Percentiles rank a stretch among this genome's conserved stretches.
Evolutionary conservation across 2,329 filamentous ascomycete species (phyloP).

Genomic region (Ophiobolus disseminans): DNA sequence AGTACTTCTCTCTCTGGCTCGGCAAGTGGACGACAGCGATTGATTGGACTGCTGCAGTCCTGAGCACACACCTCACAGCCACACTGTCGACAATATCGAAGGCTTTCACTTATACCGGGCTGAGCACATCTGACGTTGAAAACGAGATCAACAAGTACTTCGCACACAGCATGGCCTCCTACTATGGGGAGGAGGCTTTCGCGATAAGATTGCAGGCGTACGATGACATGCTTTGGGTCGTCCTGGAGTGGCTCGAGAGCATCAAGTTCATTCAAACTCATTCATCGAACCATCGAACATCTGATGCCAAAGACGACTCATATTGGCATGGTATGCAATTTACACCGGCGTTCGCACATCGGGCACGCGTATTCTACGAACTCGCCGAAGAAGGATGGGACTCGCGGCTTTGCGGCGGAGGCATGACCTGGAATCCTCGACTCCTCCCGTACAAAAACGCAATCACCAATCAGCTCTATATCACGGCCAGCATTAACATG

Average conservation of each 20-base stretch:
- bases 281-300: slow-evolving; percentile 65
- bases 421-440: slow-evolving; percentile 89
- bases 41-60: slow-evolving; percentile 91
- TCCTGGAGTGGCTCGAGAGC: slow-evolving; percentile 86
- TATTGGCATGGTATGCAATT: slow-evolving; percentile 81
- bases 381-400: slow-evolving; percentile 83
- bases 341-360: slow-evolving; percentile 77
- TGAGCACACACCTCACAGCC: slow-evolving; percentile 79
- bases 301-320: slow-evolving; percentile 8
- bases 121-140: slow-evolving; percentile 55
- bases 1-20: slow-evolving; percentile 77
- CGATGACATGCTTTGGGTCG: slow-evolving; percentile 96
- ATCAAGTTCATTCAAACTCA: slow-evolving; percentile 79
- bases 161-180: slow-evolving; percentile 76
- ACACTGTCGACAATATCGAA: slow-evolving; percentile 74
- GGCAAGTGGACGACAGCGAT: slow-evolving; percentile 86
- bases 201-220: slow-evolving; percentile 79
- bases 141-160: slow-evolving; percentile 87
- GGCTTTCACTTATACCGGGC: slow-evolving; percentile 59
- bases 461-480: slow-evolving; percentile 91
- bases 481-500: slow-evolving; percentile 85
- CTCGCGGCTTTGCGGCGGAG: slow-evolving; percentile 78
- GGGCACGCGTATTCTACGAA: slow-evolving; percentile 85
- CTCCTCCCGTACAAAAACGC: slow-evolving; percentile 87
- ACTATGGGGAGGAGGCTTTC: slow-evolving; percentile 85